phyloP scores from a whole-genome alignment of 768 basidiomycete genomes.

The Sistotremastrum niveocremeum region DNA sequence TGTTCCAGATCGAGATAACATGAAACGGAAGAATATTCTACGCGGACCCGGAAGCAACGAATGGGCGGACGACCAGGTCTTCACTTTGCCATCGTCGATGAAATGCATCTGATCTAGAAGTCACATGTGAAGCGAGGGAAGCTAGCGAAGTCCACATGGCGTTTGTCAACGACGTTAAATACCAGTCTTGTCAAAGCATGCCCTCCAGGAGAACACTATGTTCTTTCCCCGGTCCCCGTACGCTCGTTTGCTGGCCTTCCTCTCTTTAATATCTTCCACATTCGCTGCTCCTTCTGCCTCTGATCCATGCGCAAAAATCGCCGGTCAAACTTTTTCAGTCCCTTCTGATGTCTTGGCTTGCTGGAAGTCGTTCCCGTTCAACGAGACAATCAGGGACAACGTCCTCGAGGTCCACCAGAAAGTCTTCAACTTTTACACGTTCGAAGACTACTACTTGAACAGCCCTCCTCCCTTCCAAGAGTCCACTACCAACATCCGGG shows the following conservation, averaged over 20 bases:
- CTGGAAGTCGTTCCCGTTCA: slow-evolving; percentile 42
- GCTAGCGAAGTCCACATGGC: no score
- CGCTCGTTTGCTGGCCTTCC: background rate
- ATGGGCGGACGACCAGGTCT: no score
- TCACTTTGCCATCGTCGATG: no score
- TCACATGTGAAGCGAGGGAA: no score
- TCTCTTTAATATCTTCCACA: background rate
- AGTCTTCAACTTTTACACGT: slow-evolving; percentile 39
- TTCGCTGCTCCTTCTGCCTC: background rate
- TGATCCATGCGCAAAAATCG: slow-evolving; percentile 23
- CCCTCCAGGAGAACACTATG: background rate
- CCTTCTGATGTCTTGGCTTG: slow-evolving; percentile 46
- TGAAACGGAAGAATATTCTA: no score
- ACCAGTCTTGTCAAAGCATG: no score
- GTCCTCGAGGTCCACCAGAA: slow-evolving; percentile 33
- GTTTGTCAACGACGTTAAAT: no score
- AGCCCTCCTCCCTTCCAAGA: slow-evolving; percentile 40
- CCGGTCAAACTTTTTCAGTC: slow-evolving; percentile 27
- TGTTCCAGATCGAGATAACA: no score
- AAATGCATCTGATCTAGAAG: no score
- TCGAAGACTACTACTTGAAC: slow-evolving; percentile 36
- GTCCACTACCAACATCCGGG: slow-evolving; percentile 36
- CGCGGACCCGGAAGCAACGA: no score
- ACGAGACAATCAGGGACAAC: slow-evolving; percentile 41
- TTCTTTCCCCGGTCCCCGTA: background rate